Percentiles rank a stretch among this genome's conserved stretches.
These are phyloP conservation scores for Apiotrichum mycotoxinovorans DNA, from an alignment of 1,284 basidiomycete genomes.

Conservation along the genomic window DNA sequence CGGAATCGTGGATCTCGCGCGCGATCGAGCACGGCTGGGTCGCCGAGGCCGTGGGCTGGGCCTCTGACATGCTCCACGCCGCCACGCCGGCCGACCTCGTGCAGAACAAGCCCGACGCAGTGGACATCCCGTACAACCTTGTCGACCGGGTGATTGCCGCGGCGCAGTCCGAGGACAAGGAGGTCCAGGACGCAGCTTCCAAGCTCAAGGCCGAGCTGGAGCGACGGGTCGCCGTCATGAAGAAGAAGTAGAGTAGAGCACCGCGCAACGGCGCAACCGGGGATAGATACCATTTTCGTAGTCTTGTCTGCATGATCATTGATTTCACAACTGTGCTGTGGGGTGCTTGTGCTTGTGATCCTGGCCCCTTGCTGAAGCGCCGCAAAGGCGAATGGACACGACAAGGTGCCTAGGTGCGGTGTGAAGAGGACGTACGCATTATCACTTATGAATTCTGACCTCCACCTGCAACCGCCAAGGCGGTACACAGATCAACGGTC, in stretches of 20 bases:
- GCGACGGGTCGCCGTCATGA: constrained; percentile 23
- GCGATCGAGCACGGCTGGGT: constrained; percentile 69
- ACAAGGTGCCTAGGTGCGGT: too few species aligned
- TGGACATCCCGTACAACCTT: constrained; percentile 76
- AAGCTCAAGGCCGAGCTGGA: constrained; percentile 27
- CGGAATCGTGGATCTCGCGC: constrained; percentile 33
- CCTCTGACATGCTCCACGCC: constrained; percentile 65
- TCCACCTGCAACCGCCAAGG: too few species aligned
- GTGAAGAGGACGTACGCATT: too few species aligned
- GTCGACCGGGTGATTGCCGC: constrained; percentile 79
- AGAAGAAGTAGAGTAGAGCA: constrained; percentile 4
- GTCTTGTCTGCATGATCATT: not conserved
- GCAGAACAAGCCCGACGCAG: constrained; percentile 59
- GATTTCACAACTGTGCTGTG: too few species aligned
- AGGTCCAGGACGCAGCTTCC: constrained; percentile 38
- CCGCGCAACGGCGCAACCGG: not conserved
- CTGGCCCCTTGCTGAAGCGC: too few species aligned
- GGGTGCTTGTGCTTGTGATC: too few species aligned
- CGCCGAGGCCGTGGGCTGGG: constrained; percentile 70
- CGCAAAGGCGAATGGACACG: too few species aligned
- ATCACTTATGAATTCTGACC: too few species aligned
- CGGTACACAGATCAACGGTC: too few species aligned
- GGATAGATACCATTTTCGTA: not conserved
- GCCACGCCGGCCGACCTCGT: constrained; percentile 59
- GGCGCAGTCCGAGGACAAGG: constrained; percentile 56